phyloP scores from a whole-genome alignment of 192 early-diverging fungal species.

The Dimargaris xerosporica region DNA sequence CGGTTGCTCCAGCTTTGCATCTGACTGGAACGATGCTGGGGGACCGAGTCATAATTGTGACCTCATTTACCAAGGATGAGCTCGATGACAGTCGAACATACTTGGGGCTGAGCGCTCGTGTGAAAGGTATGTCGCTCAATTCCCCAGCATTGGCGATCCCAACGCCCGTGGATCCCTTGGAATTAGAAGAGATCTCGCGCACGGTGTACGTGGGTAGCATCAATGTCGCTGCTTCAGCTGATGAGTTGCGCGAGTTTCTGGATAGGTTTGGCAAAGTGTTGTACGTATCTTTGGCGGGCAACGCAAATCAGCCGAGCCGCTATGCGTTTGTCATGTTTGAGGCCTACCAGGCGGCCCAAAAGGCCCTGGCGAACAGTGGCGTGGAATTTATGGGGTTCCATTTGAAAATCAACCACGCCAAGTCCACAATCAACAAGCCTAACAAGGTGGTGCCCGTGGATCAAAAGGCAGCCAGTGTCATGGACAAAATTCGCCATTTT shows the following conservation, averaged over 20 bases:
- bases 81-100: too few relatives aligned
- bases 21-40: slow-evolving; percentile 50
- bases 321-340: slow-evolving; percentile 76
- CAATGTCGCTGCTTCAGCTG: slow-evolving; percentile 30
- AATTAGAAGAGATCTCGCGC: slow-evolving; percentile 60
- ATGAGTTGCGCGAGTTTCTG: slow-evolving; percentile 47
- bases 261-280: slow-evolving; percentile 43
- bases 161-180: slow-evolving; percentile 38
- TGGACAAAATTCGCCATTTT: not conserved
- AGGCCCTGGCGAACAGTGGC: slow-evolving; percentile 49
- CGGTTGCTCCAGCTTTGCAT: slow-evolving; percentile 37
- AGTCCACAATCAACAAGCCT: slow-evolving; percentile 61
- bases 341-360: slow-evolving; percentile 31
- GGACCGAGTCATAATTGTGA: slow-evolving; percentile 44
- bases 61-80: too few relatives aligned
- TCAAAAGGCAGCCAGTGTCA: not conserved
- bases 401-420: slow-evolving; percentile 59
- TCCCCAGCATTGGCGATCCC: slow-evolving; percentile 28
- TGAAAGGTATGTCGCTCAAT: slow-evolving; percentile 23
- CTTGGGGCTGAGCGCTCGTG: too few relatives aligned
- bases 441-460: not conserved
- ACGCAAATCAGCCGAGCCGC: slow-evolving; percentile 40
- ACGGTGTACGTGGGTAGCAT: slow-evolving; percentile 70
- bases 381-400: slow-evolving; percentile 41
- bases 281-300: slow-evolving; percentile 63